phyloP scores from a whole-genome alignment of 768 basidiomycete genomes.

The Lentinula guzmanii region DNA sequence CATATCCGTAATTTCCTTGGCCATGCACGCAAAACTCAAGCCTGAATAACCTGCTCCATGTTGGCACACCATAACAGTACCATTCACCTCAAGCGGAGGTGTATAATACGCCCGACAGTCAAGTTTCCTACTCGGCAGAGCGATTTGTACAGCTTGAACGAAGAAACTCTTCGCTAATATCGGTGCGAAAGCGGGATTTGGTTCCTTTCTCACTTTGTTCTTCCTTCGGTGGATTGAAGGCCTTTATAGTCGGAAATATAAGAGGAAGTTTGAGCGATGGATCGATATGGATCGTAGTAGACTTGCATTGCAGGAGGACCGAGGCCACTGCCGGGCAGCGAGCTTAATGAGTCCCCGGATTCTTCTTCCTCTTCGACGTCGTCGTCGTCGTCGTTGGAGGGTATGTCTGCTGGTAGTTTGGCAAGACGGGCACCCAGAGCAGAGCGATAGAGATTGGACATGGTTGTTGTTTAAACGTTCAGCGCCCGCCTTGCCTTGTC shows the following conservation, averaged over 20 bases:
- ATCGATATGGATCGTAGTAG: conserved; percentile 5
- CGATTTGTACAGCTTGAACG: conserved; percentile 70
- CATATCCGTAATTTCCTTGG: conserved; percentile 63
- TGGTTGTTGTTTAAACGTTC: conserved; percentile 15
- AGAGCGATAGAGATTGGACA: conserved; percentile 74
- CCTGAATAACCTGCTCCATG: conserved; percentile 94
- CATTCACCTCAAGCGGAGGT: conserved; percentile 43
- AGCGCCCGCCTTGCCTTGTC: too few relatives aligned
- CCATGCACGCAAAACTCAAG: conserved; percentile 84
- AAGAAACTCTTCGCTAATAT: conserved; percentile 79
- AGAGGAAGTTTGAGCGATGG: conserved; percentile 11
- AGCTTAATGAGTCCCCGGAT: conserved; percentile 49
- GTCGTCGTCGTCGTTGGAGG: conserved; percentile 31
- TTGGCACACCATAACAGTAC: conserved; percentile 82
- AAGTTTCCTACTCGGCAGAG: conserved; percentile 53
- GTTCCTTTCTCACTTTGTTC: conserved; percentile 25
- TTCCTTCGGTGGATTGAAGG: conserved; percentile 22
- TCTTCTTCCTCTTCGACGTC: conserved; percentile 44
- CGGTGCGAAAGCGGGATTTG: conserved; percentile 65
- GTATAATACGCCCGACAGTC: conserved; percentile 84
- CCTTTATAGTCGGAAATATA: conserved; percentile 20
- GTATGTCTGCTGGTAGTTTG: conserved; percentile 59
- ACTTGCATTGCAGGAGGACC: conserved; percentile 63
- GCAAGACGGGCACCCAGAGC: conserved; percentile 70
- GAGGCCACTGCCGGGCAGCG: conserved; percentile 52